phyloP scores from a whole-genome alignment of 2,329 filamentous ascomycete species.

The Magnaporthales sp. region DNA sequence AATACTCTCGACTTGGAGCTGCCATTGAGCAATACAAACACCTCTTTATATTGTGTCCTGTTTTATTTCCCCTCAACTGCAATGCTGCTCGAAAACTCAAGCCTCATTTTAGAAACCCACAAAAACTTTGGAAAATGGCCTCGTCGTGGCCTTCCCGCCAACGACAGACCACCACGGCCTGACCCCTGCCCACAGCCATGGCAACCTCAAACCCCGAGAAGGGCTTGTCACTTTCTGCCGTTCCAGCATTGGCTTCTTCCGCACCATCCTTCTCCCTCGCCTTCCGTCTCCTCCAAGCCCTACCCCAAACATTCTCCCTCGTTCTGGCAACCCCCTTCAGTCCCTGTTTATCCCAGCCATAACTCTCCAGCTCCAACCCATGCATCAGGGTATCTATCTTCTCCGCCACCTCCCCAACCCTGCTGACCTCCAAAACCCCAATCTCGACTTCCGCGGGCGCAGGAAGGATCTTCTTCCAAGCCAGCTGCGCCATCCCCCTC shows the following conservation, averaged over 20 bases:
- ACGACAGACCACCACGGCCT: slow-evolving; percentile 43
- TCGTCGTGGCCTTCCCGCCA: slow-evolving; percentile 72
- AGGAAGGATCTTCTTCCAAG: slow-evolving; percentile 35
- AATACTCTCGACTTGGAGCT: too few species aligned
- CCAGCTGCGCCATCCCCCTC: slow-evolving; percentile 30
- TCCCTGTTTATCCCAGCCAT: slow-evolving; percentile 50
- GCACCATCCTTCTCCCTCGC: slow-evolving; percentile 22
- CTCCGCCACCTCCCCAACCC: slow-evolving; percentile 28
- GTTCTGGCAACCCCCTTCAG: slow-evolving; percentile 54
- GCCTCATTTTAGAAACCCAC: slow-evolving; percentile 63
- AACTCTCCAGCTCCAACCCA: slow-evolving; percentile 48
- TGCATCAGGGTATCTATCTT: slow-evolving; percentile 36
- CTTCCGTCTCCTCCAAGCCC: slow-evolving; percentile 60
- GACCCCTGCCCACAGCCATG: slow-evolving; percentile 29
- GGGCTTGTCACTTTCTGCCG: slow-evolving; percentile 14
- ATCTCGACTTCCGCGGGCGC: slow-evolving; percentile 28
- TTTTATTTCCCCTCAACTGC: too few species aligned
- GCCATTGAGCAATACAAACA: too few species aligned
- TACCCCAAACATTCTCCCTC: slow-evolving; percentile 68
- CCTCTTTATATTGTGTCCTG: too few species aligned
- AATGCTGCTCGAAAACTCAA: slow-evolving; percentile 9
- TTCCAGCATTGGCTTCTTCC: background rate
- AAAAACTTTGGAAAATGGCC: slow-evolving; percentile 78
- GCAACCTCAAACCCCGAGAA: slow-evolving; percentile 50
- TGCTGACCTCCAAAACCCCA: slow-evolving; percentile 34